Conservation (phyloP, 352 stramenopile genomes). For the Thalassiosira hispida region DNA sequence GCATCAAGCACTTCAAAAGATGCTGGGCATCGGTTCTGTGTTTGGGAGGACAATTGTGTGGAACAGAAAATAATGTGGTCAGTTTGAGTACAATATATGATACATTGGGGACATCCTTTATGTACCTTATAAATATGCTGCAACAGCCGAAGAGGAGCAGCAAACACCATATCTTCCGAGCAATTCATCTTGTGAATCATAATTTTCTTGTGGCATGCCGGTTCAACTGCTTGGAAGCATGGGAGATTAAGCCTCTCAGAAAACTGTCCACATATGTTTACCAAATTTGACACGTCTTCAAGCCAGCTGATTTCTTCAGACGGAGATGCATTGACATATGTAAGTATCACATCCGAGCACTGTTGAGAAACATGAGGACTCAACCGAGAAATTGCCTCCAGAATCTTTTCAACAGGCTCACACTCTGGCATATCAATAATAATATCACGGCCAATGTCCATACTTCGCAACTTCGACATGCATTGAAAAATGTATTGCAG, state of each 20-base stretch:
- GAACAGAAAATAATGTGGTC: neutral
- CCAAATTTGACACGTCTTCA: constrained; percentile 37
- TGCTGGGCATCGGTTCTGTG: constrained; percentile 33
- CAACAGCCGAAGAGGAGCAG: constrained; percentile 34
- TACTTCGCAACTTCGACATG: constrained; percentile 11
- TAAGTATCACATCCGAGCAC: constrained; percentile 20
- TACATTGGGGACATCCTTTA: neutral
- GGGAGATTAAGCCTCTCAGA: constrained; percentile 22
- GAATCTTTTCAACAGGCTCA: constrained; percentile 17
- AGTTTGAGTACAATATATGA: neutral
- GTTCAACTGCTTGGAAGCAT: constrained; percentile 29
- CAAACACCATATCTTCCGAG: constrained; percentile 21
- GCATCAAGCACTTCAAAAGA: constrained; percentile 52
- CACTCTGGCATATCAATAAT: constrained; percentile 1
- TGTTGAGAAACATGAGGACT: constrained; percentile 23
- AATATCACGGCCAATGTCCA: neutral
- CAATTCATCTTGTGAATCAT: constrained; percentile 53
- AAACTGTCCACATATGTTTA: constrained; percentile 35
- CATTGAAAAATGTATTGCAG: constrained; percentile 31
- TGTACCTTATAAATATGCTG: constrained; percentile 52
- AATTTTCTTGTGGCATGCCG: constrained; percentile 26
- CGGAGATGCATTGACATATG: constrained; percentile 7
- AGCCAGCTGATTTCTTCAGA: constrained; percentile 22
- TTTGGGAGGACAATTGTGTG: neutral
- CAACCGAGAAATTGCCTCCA: constrained; percentile 30